phyloP scores from a whole-genome alignment of 1,284 basidiomycete genomes.

The Naganishia liquefaciens region DNA sequence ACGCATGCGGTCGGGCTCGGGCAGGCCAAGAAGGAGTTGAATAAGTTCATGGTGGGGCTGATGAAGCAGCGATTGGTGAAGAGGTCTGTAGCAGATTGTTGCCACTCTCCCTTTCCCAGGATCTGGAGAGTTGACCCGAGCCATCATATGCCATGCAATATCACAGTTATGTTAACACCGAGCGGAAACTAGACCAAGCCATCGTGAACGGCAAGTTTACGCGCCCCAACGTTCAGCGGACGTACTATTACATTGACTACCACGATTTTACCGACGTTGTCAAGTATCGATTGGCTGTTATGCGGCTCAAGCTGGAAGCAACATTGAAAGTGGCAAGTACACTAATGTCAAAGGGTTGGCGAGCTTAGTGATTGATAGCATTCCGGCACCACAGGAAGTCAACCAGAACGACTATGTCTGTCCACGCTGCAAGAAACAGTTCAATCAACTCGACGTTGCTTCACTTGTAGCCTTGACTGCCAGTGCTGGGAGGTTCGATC shows the following conservation, averaged over 20 bases:
- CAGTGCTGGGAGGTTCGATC: constrained; percentile 57
- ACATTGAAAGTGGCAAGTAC: constrained; percentile 71
- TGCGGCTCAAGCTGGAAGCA: constrained; percentile 85
- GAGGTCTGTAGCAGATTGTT: constrained; percentile 62
- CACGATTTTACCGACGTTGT: constrained; percentile 93
- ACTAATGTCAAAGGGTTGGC: constrained; percentile 24
- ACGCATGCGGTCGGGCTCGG: constrained; percentile 30
- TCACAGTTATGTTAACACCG: constrained; percentile 50
- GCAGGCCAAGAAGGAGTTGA: constrained; percentile 26
- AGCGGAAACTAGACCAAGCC: constrained; percentile 43
- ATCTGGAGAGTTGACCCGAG: constrained; percentile 6
- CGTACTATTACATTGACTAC: constrained; percentile 97
- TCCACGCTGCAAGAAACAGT: constrained; percentile 80
- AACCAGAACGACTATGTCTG: constrained; percentile 90
- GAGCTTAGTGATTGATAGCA: background rate
- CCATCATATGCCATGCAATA: constrained; percentile 12
- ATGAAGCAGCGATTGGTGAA: constrained; percentile 76
- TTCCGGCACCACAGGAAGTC: constrained; percentile 8
- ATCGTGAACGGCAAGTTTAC: constrained; percentile 37
- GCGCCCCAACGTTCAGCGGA: constrained; percentile 70
- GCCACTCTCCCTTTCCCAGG: background rate
- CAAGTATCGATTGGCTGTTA: constrained; percentile 95
- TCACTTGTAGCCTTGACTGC: constrained; percentile 59
- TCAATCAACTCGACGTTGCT: constrained; percentile 82
- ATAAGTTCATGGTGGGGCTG: constrained; percentile 28